Evolutionary conservation across 106 monocot species (phyloP).

Genomic region (Allium cepa): DNA sequence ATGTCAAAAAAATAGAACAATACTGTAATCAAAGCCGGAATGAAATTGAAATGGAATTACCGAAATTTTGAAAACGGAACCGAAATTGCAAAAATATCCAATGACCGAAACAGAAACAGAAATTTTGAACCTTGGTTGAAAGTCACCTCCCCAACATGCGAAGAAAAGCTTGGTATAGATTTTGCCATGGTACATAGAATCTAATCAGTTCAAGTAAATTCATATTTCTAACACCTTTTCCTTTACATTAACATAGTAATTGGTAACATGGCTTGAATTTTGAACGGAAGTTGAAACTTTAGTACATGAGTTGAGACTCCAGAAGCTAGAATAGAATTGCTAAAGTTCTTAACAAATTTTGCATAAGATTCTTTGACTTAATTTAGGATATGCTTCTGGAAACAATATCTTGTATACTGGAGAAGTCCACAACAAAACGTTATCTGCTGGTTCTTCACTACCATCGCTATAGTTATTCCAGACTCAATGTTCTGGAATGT

Average conservation of each 20-base stretch:
- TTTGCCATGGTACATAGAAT: slow-evolving; percentile 39
- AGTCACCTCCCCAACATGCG: slow-evolving; percentile 40
- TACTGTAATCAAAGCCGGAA: no score
- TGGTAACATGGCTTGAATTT: not conserved
- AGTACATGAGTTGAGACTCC: slow-evolving; percentile 36
- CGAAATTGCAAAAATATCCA: no score
- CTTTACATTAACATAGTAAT: no score
- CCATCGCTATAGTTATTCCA: slow-evolving; percentile 25
- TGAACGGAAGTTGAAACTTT: slow-evolving; percentile 33
- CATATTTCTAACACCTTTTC: not conserved
- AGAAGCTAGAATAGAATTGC: slow-evolving; percentile 23
- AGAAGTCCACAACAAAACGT: slow-evolving; percentile 53
- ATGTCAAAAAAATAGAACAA: no score
- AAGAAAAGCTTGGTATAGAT: slow-evolving; percentile 38
- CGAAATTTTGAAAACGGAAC: no score
- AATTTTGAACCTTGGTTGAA: no score
- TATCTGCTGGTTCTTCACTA: slow-evolving; percentile 39
- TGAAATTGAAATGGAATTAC: no score
- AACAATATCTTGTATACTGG: slow-evolving; percentile 24
- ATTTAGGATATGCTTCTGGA: slow-evolving; percentile 29
- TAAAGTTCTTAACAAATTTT: slow-evolving; percentile 34
- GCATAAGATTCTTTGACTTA: slow-evolving; percentile 31
- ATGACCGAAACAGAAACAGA: no score
- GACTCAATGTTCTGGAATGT: slow-evolving; percentile 46
- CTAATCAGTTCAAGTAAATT: slow-evolving; percentile 37